Evolutionary conservation across 306 rosid genomes (phyloP).

Genomic region (Citrullus amarus): DNA sequence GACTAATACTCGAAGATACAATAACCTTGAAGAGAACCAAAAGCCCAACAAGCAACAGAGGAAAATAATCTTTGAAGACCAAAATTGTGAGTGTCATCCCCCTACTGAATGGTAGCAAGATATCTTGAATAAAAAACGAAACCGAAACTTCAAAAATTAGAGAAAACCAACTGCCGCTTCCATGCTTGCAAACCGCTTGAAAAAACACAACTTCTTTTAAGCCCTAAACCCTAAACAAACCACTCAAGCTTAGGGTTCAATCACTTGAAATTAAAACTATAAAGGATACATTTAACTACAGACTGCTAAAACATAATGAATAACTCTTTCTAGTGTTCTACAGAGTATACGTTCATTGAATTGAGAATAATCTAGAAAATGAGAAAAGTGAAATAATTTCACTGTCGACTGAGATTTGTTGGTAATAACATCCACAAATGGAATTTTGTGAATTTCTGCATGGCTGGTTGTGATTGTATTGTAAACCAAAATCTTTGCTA

Average conservation of each 20-base stretch:
- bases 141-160: too few species aligned
- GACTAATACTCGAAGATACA: too few species aligned
- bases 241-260: neutral
- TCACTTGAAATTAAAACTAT: neutral
- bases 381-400: neutral
- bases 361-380: neutral
- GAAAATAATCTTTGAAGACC: too few species aligned
- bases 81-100: too few species aligned
- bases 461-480: neutral
- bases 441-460: neutral
- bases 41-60: too few species aligned
- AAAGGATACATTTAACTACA: neutral
- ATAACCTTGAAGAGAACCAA: too few species aligned
- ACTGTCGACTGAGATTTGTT: neutral
- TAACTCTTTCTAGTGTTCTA: neutral
- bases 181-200: too few species aligned
- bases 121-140: too few species aligned
- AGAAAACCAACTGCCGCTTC: too few species aligned
- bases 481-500: conserved; percentile 11
- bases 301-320: neutral
- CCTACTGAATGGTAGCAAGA: too few species aligned
- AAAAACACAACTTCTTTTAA: too few species aligned
- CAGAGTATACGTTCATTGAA: neutral
- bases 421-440: neutral
- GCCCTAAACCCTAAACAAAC: too few species aligned